phyloP scores from a whole-genome alignment of 768 basidiomycete species.

The Mycena albidolilacea region DNA sequence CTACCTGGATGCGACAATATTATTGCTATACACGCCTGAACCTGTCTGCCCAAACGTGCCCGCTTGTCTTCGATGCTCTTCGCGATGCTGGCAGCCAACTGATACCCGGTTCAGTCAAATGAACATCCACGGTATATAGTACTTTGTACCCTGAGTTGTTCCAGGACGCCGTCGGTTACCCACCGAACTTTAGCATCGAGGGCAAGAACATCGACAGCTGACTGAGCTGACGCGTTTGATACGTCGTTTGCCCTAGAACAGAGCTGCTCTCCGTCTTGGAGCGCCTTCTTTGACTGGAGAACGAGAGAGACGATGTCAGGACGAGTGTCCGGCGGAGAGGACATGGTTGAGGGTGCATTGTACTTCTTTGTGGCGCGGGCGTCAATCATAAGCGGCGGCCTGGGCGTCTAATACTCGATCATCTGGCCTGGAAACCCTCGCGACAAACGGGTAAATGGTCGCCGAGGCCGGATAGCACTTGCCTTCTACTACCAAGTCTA shows the following conservation, averaged over 20 bases:
- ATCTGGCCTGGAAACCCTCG: neutral
- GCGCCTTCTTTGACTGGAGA: conserved; percentile 85
- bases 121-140: neutral
- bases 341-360: conserved; percentile 12
- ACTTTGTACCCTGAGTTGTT: conserved; percentile 77
- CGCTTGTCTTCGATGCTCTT: conserved; percentile 84
- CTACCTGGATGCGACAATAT: conserved; percentile 7
- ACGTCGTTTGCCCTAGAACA: conserved; percentile 77
- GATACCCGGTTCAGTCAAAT: conserved; percentile 5
- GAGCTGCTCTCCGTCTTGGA: conserved; percentile 83
- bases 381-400: neutral
- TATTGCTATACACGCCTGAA: conserved; percentile 62
- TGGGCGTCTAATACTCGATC: neutral
- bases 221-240: conserved; percentile 76
- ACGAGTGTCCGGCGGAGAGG: conserved; percentile 40
- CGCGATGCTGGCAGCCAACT: conserved; percentile 83
- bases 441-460: neutral
- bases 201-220: conserved; percentile 79
- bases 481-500: neutral
- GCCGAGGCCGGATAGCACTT: conserved; percentile 2
- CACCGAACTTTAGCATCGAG: conserved; percentile 87
- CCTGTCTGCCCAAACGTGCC: conserved; percentile 68
- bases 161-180: conserved; percentile 80
- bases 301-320: conserved; percentile 79
- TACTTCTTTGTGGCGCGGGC: neutral